These are phyloP conservation scores for Iberis amara DNA, from an alignment of 441 rosid species.

Conservation along the genomic window DNA sequence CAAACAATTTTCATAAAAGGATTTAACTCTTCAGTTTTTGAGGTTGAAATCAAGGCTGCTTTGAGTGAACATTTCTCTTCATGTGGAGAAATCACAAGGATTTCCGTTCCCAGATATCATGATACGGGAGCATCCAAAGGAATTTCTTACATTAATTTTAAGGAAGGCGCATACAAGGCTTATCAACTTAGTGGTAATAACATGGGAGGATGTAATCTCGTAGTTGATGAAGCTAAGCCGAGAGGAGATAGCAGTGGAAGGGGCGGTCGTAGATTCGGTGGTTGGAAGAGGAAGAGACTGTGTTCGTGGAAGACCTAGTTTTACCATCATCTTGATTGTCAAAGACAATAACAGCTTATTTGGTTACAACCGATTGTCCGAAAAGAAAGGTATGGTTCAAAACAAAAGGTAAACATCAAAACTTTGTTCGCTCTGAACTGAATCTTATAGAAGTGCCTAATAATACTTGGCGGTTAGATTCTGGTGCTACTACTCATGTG, in stretches of 20 bases:
- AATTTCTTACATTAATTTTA: slow-evolving; percentile 61
- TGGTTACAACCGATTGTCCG: no score
- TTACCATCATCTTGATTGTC: no score
- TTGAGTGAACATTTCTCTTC: slow-evolving; percentile 50
- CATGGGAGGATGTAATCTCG: slow-evolving; percentile 40
- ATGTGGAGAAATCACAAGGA: slow-evolving; percentile 63
- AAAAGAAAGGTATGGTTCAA: neutral
- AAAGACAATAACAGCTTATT: no score
- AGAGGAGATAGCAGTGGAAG: slow-evolving; percentile 38
- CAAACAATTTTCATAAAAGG: slow-evolving; percentile 52
- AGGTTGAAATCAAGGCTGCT: slow-evolving; percentile 45
- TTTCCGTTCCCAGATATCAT: slow-evolving; percentile 56
- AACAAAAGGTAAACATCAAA: neutral
- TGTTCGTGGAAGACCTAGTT: no score
- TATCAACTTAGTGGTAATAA: slow-evolving; percentile 53
- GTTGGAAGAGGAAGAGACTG: no score
- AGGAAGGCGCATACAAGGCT: slow-evolving; percentile 44
- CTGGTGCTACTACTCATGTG: neutral
- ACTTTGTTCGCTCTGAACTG: neutral
- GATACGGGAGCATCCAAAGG: slow-evolving; percentile 64
- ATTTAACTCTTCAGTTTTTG: slow-evolving; percentile 42
- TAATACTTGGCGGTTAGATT: neutral
- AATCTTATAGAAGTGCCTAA: neutral
- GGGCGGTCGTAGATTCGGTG: slow-evolving; percentile 25
- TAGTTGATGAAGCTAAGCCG: slow-evolving; percentile 71